phyloP scores from a whole-genome alignment of 768 basidiomycete genomes.

The Tephrocybe sp. region DNA sequence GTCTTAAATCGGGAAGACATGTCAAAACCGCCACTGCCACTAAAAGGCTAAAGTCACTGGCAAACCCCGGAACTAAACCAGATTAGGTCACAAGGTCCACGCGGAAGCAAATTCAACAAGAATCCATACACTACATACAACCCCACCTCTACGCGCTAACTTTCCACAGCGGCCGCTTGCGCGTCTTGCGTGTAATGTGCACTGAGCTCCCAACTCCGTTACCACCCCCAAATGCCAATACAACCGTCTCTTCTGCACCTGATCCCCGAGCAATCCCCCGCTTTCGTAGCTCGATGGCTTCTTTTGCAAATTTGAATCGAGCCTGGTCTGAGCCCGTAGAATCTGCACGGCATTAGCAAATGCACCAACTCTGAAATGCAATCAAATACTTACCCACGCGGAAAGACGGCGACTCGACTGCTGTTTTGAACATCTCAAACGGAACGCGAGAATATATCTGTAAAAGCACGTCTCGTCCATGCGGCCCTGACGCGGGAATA shows the following conservation, averaged over 20 bases:
- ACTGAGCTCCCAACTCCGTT: conserved; percentile 71
- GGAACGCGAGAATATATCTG: conserved; percentile 78
- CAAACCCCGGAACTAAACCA: conserved; percentile 32
- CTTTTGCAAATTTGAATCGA: conserved; percentile 91
- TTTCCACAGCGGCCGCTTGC: conserved; percentile 77
- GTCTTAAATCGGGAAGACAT: conserved; percentile 24
- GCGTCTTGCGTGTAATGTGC: conserved; percentile 84
- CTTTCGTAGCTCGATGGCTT: conserved; percentile 81
- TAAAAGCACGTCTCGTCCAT: conserved; percentile 67
- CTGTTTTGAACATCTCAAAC: conserved; percentile 84
- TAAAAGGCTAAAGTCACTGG: conserved; percentile 33
- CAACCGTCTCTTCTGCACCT: conserved; percentile 86
- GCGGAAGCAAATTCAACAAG: conserved; percentile 17
- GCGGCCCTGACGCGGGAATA: conserved; percentile 36
- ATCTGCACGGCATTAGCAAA: conserved; percentile 21
- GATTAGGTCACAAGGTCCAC: conserved; percentile 23
- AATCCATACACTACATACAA: conserved; percentile 11
- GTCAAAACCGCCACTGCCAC: conserved; percentile 39
- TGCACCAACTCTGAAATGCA: neutral
- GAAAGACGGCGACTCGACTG: conserved; percentile 76
- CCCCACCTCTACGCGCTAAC: conserved; percentile 63
- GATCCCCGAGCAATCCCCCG: conserved; percentile 67
- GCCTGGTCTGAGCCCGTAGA: conserved; percentile 73
- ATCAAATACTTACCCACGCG: conserved; percentile 59
- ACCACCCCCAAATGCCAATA: conserved; percentile 80